Evolutionary conservation across 202 grass and related monocot species (phyloP), one percentile per base, ranked within the genome.

Genomic region (Bolboschoenoplectus hybrid): DNA sequence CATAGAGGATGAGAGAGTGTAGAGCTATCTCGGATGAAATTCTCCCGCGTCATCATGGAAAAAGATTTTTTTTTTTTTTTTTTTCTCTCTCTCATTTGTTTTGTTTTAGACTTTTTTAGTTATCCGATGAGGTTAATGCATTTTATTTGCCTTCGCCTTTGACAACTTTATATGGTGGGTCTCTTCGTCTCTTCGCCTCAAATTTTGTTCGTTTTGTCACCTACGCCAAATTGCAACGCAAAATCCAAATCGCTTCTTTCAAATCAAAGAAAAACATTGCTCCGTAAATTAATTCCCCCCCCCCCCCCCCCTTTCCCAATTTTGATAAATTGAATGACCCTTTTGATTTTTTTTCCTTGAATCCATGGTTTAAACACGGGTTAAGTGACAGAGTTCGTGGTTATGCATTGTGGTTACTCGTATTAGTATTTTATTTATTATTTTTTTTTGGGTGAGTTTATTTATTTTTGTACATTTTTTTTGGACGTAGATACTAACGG

Each of bases 171-270:
- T 61, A 9, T 44, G 80, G 58, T 67, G 41, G 52, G 20, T 50
- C 81, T 50, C 81, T 83, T 83, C 60, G 20, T 14, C 62, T 61
- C 57, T 83, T 83, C 81, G 81, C 81, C 62, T 61, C 58, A 83
- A 65, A 50, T 66, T 83, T 47, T 67, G 81, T 83, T 47, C 34
- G 6, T 67, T 67, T 67, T 83, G 81, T 83, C 81, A 83, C 41
- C 62, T 67, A 14, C 0, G 26, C 34, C 41, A n/a, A 36, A 67
- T 83, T 83, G 60, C 62, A 67, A 36, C 35, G 61, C 63, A 36
- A 26, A 26, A 26, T 26, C 26, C 26, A 26, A 79, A 79, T 79
- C 32, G 14, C 53, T 19, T 80, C 75, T 53, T 76, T 0, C 26
- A 26, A 26, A 26, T 26, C 26, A 26, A 26, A 26, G 26, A 26